Conservation (phyloP, 805 yeast genomes). For the Geotrichum ghanense region DNA sequence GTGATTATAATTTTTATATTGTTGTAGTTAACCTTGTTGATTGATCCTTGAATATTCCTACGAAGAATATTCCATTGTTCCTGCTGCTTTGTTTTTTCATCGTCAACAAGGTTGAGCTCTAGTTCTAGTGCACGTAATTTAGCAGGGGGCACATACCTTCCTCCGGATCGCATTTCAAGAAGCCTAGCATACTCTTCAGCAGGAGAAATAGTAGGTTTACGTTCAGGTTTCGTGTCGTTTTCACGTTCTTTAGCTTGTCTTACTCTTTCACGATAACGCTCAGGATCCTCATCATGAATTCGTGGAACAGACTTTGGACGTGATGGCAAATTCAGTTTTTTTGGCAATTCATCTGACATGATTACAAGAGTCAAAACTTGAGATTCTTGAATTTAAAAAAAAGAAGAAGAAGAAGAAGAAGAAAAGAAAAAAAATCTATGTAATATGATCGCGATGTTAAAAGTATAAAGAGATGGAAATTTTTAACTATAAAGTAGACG, state of each 20-base stretch:
- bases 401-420: too few species aligned
- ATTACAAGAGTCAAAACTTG: too few species aligned
- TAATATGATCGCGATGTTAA: too few species aligned
- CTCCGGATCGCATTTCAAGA: constrained; percentile 31
- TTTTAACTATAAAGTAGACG: too few species aligned
- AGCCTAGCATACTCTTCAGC: constrained; percentile 29
- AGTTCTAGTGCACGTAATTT: constrained; percentile 34
- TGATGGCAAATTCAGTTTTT: too few species aligned
- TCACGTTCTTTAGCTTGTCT: constrained; percentile 12
- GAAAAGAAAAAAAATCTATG: too few species aligned
- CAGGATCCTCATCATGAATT: constrained; percentile 16
- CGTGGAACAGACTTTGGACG: constrained; percentile 4
- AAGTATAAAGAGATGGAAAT: too few species aligned
- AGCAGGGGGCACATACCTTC: constrained; percentile 45
- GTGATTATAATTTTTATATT: constrained; percentile 40
- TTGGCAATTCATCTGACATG: too few species aligned
- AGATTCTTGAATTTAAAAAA: too few species aligned
- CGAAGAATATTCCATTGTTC: constrained; percentile 46
- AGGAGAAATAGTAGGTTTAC: constrained; percentile 17
- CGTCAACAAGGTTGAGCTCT: constrained; percentile 22
- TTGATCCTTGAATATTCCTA: constrained; percentile 34
- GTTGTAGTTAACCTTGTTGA: constrained; percentile 34
- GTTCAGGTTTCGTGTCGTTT: constrained; percentile 7
- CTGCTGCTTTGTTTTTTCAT: constrained; percentile 36
- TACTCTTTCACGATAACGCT: constrained; percentile 17